Evolutionary conservation across 345 rosid genomes (phyloP), one percentile per base, ranked within the genome.

Genomic region (Citrus mangshanensis): DNA sequence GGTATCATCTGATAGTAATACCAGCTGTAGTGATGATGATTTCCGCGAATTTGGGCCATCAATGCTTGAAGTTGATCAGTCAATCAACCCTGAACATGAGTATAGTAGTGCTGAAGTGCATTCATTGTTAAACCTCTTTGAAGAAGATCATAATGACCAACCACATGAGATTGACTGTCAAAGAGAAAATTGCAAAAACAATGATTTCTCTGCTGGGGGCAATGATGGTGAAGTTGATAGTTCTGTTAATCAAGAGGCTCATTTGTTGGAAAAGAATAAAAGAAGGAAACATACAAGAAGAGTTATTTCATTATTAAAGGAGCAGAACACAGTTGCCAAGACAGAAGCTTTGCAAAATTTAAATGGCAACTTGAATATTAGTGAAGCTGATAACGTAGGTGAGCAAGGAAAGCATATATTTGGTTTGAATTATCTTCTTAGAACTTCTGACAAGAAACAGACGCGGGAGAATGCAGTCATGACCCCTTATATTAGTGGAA

Each of bases 1-100:
- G 72, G 90, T 85, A 70, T 93, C 98, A 27, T 91, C 97, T 80
- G 93, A 96, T 82, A 92, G 95, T 81, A 72, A 85, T 68, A 90
- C 94, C 69, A 94, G 97, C 85, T 86, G 90, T 80, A 89, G 95
- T 83, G 98, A 91, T 77, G 93, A 89, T 82, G 92, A 91, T 67
- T 54, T 82, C 66, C 55, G 80, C 82, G 86, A 90, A 49, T 81
- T 75, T 85, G 92, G 84, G 72, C 76, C 79, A 76, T 82, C 86
- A 12, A 68, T 77, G 75, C 75, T 82, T 80, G 89, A 85, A 84
- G 84, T 72, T 67, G 85, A 83, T 85, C 83, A 69, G 70, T 72
- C 72, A 59, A 77, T 74, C 74, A 82, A 84, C 79, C 87, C 70
- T 78, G 85, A 80, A 74, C 54, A 55, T 79, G 61, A 32, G 35